Conservation (phyloP, 495 filamentous ascomycete genomes). For the Choiromyces venosus region DNA sequence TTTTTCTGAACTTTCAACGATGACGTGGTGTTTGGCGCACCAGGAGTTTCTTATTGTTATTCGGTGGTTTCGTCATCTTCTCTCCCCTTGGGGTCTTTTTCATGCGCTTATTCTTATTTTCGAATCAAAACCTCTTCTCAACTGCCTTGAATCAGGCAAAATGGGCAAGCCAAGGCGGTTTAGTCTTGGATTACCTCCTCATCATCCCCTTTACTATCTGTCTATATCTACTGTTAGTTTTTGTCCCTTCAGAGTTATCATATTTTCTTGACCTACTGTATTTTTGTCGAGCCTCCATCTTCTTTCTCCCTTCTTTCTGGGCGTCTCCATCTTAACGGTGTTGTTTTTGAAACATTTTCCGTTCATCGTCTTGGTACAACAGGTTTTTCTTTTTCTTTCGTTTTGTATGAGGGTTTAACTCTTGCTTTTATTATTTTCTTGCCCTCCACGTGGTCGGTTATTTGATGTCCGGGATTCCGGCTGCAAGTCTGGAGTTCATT, state of each 20-base stretch:
- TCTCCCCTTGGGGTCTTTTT: background rate
- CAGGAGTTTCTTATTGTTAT: conserved; percentile 28
- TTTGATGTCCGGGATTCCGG: conserved; percentile 7
- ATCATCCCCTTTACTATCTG: background rate
- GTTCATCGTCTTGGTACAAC: conserved; percentile 2
- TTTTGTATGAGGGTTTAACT: background rate
- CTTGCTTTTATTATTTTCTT: background rate
- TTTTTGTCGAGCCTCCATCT: background rate
- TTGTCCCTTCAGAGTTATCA: background rate
- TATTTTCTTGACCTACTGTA: background rate
- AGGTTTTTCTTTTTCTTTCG: background rate
- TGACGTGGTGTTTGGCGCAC: conserved; percentile 32
- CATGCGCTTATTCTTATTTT: background rate
- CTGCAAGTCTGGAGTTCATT: background rate
- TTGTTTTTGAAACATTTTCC: background rate
- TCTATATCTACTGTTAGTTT: background rate
- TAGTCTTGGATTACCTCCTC: background rate
- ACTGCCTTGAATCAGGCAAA: background rate
- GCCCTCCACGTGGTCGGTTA: background rate
- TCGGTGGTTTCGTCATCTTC: background rate
- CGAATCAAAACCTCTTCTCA: background rate
- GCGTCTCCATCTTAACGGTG: background rate
- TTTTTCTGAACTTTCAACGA: conserved; percentile 22
- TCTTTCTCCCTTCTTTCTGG: background rate
- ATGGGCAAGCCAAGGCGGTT: background rate